Base-by-base conservation (phyloP, 2,329 filamentous ascomycete genomes). In the Neonectria faginata region DNA sequence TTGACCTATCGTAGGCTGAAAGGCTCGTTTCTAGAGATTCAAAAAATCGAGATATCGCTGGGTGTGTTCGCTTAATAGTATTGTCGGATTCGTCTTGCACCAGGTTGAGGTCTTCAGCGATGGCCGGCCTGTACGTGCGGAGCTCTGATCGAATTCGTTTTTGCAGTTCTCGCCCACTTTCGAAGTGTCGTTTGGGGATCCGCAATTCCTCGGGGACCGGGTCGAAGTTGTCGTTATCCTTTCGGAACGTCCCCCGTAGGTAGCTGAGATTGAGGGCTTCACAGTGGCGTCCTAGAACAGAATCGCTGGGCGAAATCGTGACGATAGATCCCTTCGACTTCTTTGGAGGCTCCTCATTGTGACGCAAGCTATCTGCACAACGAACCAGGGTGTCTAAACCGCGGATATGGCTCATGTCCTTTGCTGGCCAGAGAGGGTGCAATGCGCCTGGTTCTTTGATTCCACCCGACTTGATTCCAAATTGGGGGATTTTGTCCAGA, bases 1-100 rank as follows among this genome's bases (percentile, higher is more conserved):
- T 86, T 9, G 90, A 92, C 66, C 82, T 86, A 76, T 99, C 96
- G 73, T 94, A 97, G 0, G 94, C 89, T 5, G 92, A 94, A 12
- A 94, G 82, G 0, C 84, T 84, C 1, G 82, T 84, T 48, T 83
- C 79, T 33, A 97, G 83, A 0, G 84, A 83, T 3, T 82, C 76
- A 71, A 89, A 92, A 2, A 93, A 80, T 2, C 83, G 82, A 12
- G 77, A 71, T 51, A 96, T 77, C 18, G 88, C 86, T 11, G 89
- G 83, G 75, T 94, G 90, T 5, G 75, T 68, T 56, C 75, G 59
- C 51, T 59, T 62, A 57, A 61, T 18, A 52, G 68, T 52, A 14
- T 65, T 62, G 16, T 61, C 57, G 0, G 70, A 66, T 48, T 84
- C 80, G 25, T 82, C 81, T 5, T 79, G 76, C 33, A 76, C 77